Percentiles rank a stretch among this genome's conserved stretches.
Conservation (phyloP, 371 early-diverging fungal species). For the Mucor saturninus region DNA sequence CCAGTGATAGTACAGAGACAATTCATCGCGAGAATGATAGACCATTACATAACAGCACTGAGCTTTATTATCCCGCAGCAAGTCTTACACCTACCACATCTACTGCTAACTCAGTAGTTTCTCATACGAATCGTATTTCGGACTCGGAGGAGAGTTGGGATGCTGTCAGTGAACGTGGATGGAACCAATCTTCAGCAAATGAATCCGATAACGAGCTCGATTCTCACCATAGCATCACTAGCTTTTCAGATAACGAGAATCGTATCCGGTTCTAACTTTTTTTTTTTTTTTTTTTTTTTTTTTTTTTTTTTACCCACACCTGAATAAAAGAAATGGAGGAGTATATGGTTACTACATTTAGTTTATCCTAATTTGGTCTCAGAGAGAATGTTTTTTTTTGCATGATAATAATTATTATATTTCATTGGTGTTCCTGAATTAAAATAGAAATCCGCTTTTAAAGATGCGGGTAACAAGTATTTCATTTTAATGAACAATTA, state of each 20-base stretch:
- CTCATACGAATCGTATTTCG: conserved; percentile 8
- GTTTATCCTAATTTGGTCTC: too few relatives aligned
- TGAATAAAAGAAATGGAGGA: too few relatives aligned
- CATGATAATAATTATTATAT: too few relatives aligned
- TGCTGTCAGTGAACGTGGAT: conserved; percentile 20
- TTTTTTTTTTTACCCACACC: too few relatives aligned
- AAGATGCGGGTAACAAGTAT: too few relatives aligned
- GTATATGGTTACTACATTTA: too few relatives aligned
- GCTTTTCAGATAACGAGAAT: not conserved
- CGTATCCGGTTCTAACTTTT: not conserved
- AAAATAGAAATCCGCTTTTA: too few relatives aligned
- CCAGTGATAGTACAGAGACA: conserved; percentile 7
- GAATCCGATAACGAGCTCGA: conserved; percentile 1
- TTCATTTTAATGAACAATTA: too few relatives aligned
- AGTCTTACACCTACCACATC: conserved; percentile 15
- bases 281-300: too few relatives aligned
- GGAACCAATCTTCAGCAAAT: conserved; percentile 3
- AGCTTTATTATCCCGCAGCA: not conserved
- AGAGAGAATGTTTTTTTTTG: too few relatives aligned
- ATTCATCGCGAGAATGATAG: not conserved
- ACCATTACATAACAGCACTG: conserved; percentile 3
- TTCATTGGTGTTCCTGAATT: too few relatives aligned
- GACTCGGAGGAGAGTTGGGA: conserved; percentile 44
- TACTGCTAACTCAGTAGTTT: not conserved
- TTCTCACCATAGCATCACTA: not conserved